phyloP scores from a whole-genome alignment of 2,329 filamentous ascomycete species.

The Fusarium nelsonii region DNA sequence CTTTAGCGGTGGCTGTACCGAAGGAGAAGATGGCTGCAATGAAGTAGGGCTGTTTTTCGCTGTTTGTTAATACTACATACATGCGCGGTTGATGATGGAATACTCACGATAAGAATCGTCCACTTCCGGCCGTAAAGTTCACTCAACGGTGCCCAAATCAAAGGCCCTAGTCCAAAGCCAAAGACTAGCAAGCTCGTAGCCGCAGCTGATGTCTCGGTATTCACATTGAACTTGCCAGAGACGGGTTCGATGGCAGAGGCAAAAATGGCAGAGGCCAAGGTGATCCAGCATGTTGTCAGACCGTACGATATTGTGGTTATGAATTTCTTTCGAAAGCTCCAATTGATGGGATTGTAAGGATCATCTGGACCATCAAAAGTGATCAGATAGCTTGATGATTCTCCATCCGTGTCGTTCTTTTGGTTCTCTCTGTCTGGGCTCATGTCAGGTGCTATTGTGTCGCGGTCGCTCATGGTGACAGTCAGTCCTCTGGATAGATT shows the following conservation, averaged over 20 bases:
- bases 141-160: constrained; percentile 1
- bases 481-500: neutral
- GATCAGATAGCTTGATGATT: neutral
- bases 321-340: constrained; percentile 3
- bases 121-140: constrained; percentile 5
- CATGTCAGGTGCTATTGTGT: neutral
- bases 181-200: constrained; percentile 3
- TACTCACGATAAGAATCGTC: neutral
- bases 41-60: neutral
- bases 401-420: neutral
- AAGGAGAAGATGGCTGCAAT: neutral
- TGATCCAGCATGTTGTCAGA: constrained; percentile 13
- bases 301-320: constrained; percentile 1
- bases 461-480: neutral
- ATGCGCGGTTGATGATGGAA: neutral
- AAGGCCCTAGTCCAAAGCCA: neutral
- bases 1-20: neutral
- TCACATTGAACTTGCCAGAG: neutral
- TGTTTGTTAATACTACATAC: neutral
- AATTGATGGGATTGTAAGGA: neutral
- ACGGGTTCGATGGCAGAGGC: neutral
- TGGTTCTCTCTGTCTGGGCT: neutral
- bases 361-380: neutral
- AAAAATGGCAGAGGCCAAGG: neutral
- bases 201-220: neutral